Percentiles rank a stretch among this genome's conserved stretches.
These are phyloP conservation scores for Calocybe cyanea DNA, from an alignment of 768 basidiomycete species.

Conservation along the genomic window DNA sequence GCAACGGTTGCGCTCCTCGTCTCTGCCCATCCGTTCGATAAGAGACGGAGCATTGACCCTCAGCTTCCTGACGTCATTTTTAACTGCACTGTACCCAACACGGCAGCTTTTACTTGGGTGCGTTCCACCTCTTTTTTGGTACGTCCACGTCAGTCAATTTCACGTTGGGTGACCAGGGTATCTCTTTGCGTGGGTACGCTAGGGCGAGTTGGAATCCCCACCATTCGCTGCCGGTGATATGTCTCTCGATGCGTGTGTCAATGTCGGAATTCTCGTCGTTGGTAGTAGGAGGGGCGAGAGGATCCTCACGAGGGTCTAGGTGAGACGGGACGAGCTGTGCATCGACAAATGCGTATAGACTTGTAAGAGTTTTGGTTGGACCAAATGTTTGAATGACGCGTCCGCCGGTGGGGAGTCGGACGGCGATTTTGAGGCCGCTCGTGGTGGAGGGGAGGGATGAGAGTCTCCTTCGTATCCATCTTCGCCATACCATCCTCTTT, in stretches of 20 bases:
- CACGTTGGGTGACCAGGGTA: constrained; percentile 42
- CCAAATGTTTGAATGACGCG: constrained; percentile 59
- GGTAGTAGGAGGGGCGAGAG: constrained; percentile 35
- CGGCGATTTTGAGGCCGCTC: constrained; percentile 48
- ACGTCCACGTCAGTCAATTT: constrained; percentile 43
- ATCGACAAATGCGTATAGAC: constrained; percentile 75
- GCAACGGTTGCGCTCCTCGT: too few relatives aligned
- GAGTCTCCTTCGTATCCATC: constrained; percentile 46
- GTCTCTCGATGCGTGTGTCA: constrained; percentile 30
- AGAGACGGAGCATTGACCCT: too few relatives aligned
- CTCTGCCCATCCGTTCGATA: too few relatives aligned
- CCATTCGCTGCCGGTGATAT: constrained; percentile 36
- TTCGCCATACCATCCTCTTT: constrained; percentile 34
- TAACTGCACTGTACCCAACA: too few relatives aligned
- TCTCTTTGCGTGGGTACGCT: constrained; percentile 67
- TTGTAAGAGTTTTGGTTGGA: constrained; percentile 45
- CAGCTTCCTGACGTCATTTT: too few relatives aligned
- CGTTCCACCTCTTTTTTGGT: constrained; percentile 45
- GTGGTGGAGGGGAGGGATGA: too few relatives aligned
- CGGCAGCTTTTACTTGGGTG: too few relatives aligned
- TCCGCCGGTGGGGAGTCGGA: constrained; percentile 54
- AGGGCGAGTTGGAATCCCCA: constrained; percentile 72
- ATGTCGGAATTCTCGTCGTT: constrained; percentile 28
- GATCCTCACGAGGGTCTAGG: constrained; percentile 36
- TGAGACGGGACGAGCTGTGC: constrained; percentile 46